These are phyloP conservation scores for Peronospora destructor DNA, from an alignment of 352 stramenopile species.

Conservation along the genomic window DNA sequence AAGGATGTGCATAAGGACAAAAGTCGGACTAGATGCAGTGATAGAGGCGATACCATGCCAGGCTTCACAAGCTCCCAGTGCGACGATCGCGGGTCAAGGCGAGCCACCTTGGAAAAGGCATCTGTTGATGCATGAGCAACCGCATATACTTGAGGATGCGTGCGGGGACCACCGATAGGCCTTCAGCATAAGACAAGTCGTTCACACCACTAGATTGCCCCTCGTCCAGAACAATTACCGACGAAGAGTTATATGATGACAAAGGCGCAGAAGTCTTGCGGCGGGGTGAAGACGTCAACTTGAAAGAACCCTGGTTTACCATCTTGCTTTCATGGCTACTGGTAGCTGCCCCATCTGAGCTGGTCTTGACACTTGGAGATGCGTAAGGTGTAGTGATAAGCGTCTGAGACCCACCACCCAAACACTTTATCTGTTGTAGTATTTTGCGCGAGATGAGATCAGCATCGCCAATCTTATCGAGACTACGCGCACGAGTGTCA, in stretches of 20 bases:
- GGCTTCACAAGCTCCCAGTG: constrained; percentile 72
- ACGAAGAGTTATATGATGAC: constrained; percentile 17
- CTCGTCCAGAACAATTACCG: constrained; percentile 14
- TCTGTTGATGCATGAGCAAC: constrained; percentile 84
- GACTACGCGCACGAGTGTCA: constrained; percentile 46
- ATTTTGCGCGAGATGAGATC: constrained; percentile 62
- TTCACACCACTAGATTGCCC: constrained; percentile 42
- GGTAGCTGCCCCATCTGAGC: constrained; percentile 2
- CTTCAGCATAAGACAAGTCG: constrained; percentile 75
- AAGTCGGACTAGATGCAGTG: constrained; percentile 61
- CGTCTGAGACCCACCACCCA: constrained; percentile 77
- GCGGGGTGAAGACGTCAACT: constrained; percentile 12
- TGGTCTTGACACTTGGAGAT: constrained; percentile 12
- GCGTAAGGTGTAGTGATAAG: constrained; percentile 75
- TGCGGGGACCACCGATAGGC: constrained; percentile 56
- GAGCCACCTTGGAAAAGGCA: constrained; percentile 74
- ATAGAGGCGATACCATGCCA: constrained; percentile 74
- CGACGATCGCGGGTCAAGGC: constrained; percentile 57
- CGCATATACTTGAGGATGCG: constrained; percentile 84
- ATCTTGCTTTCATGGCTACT: constrained; percentile 2
- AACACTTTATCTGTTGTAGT: constrained; percentile 60
- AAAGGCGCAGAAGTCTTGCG: constrained; percentile 5
- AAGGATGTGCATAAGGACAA: too few species aligned
- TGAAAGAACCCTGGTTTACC: constrained; percentile 7
- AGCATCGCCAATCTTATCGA: constrained; percentile 72